These are phyloP conservation scores for Fusarium siculi DNA, from an alignment of 2,329 filamentous ascomycete species.

Conservation along the genomic window DNA sequence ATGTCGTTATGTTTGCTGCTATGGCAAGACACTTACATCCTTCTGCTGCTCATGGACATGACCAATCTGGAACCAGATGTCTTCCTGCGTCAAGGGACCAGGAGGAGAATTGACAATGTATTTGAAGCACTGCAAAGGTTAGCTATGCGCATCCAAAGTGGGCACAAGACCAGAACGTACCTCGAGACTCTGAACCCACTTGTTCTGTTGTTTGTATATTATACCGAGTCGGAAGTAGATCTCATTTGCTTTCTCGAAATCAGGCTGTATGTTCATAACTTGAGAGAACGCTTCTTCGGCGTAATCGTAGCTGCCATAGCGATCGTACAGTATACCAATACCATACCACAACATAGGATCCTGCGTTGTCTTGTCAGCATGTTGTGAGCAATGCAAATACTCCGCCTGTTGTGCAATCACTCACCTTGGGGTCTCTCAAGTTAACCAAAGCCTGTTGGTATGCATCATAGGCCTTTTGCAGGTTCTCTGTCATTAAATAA, in stretches of 20 bases:
- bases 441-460: conserved; percentile 97
- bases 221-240: conserved; percentile 99
- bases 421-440: conserved; percentile 89
- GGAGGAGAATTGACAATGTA: conserved; percentile 96
- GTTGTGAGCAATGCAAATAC: not conserved
- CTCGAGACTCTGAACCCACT: conserved; percentile 91
- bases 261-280: conserved; percentile 98
- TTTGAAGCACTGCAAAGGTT: conserved; percentile 82
- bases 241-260: conserved; percentile 98
- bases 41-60: conserved; percentile 99
- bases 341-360: conserved; percentile 99
- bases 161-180: conserved; percentile 60
- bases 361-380: conserved; percentile 53
- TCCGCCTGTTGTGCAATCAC: conserved; percentile 29
- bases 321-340: conserved; percentile 96
- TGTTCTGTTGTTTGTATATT: conserved; percentile 98
- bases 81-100: conserved; percentile 91
- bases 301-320: conserved; percentile 95
- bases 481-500: conserved; percentile 97
- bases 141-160: not conserved
- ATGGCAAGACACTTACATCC: conserved; percentile 78
- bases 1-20: conserved; percentile 34
- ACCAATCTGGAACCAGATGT: conserved; percentile 99
- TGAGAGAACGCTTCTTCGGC: conserved; percentile 98
- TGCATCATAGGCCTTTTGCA: conserved; percentile 95